Conservation (phyloP, 164 flowering plant genomes). For the Euptelea pleiosperma region DNA sequence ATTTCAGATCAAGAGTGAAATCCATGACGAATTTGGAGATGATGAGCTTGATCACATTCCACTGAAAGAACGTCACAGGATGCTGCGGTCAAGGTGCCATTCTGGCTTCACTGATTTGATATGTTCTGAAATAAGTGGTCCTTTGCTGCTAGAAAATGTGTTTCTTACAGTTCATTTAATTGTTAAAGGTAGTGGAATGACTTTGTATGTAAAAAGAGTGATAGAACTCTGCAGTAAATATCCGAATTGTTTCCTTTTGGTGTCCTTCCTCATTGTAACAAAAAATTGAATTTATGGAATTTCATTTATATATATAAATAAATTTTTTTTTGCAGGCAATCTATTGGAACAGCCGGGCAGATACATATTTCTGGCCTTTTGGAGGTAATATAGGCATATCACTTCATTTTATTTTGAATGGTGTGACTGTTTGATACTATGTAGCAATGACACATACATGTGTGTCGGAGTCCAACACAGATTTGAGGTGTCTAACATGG, state of each 20-base stretch:
- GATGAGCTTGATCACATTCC: slow-evolving; percentile 48
- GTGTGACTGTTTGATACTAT: background rate
- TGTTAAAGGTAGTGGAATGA: background rate
- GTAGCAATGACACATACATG: too few species aligned
- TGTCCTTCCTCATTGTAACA: background rate
- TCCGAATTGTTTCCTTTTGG: background rate
- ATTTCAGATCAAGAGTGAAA: slow-evolving; percentile 19
- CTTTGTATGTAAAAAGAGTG: background rate
- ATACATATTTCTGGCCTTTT: slow-evolving; percentile 1
- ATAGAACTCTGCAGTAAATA: background rate
- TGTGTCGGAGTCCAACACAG: too few species aligned
- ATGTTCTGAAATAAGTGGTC: slow-evolving; percentile 5
- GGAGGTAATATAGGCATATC: slow-evolving; percentile 3
- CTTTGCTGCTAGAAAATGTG: background rate
- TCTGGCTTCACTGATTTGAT: slow-evolving; percentile 9
- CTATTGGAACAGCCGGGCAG: background rate
- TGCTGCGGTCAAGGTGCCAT: slow-evolving; percentile 40
- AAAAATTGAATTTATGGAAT: background rate
- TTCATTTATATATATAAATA: background rate
- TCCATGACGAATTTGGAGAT: slow-evolving; percentile 11
- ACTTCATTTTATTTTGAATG: background rate
- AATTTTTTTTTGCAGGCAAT: slow-evolving; percentile 2
- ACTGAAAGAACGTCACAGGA: slow-evolving; percentile 35
- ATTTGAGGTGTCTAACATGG: too few species aligned
- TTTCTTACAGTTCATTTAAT: background rate